Evolutionary conservation across 768 basidiomycete genomes (phyloP).

Genomic region (Rhodotorula taiwanensis): DNA sequence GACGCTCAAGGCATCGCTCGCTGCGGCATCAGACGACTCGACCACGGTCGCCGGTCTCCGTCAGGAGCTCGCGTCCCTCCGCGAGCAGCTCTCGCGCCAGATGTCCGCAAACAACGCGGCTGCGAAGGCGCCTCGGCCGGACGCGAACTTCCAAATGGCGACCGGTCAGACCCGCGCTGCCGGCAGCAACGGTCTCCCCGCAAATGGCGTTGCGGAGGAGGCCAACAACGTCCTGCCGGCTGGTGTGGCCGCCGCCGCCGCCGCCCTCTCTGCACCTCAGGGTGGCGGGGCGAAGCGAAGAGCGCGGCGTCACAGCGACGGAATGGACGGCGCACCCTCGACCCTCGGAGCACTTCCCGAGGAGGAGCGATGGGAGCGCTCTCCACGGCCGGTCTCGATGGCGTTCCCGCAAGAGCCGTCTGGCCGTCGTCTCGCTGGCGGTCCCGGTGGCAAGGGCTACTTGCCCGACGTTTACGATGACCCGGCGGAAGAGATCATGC

Average conservation of each 20-base stretch:
- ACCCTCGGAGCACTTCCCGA: conserved; percentile 11
- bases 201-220: conserved; percentile 4
- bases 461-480: conserved; percentile 62
- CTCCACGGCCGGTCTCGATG: conserved; percentile 35
- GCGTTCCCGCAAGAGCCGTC: conserved; percentile 34
- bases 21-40: conserved; percentile 63
- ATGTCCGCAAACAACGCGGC: conserved; percentile 64
- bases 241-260: conserved; percentile 16
- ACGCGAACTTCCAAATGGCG: conserved; percentile 43
- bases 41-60: conserved; percentile 82
- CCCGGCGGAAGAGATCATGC: conserved; percentile 89
- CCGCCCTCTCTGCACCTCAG: conserved; percentile 18
- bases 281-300: conserved; percentile 30
- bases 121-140: conserved; percentile 37
- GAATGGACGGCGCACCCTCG: neutral
- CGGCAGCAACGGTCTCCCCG: neutral
- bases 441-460: conserved; percentile 37
- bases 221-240: neutral
- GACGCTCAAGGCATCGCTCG: conserved; percentile 47
- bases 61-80: conserved; percentile 81
- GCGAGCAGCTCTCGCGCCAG: conserved; percentile 92
- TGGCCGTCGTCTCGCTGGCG: conserved; percentile 28
- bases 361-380: conserved; percentile 32
- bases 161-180: conserved; percentile 41
- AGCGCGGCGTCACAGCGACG: conserved; percentile 28